A percentile compares a stretch with the other conserved stretches of the same genome.
These are phyloP conservation scores for Alternaria triticimaculans DNA, from an alignment of 2,329 filamentous ascomycete species.

Conservation along the genomic window DNA sequence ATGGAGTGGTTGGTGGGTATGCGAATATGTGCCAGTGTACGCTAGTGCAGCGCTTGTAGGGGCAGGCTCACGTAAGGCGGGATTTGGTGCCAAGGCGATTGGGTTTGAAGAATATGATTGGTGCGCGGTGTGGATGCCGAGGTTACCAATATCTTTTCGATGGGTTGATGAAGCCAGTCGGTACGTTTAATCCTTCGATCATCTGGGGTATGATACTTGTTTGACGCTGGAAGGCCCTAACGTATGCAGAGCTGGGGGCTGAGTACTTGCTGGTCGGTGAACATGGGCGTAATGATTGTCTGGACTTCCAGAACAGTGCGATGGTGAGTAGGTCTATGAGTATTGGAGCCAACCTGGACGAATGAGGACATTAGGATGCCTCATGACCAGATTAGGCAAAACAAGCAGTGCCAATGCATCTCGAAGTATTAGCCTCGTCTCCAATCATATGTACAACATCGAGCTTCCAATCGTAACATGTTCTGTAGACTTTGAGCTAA, in stretches of 20 bases:
- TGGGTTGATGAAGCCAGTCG: not conserved
- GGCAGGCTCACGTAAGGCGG: constrained; percentile 9
- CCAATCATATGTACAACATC: not conserved
- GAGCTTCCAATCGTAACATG: not conserved
- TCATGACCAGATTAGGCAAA: not conserved
- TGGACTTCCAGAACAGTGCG: not conserved
- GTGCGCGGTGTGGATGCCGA: not conserved
- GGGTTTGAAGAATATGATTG: not conserved
- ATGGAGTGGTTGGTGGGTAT: not conserved
- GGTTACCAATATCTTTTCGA: not conserved
- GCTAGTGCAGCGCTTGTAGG: constrained; percentile 1
- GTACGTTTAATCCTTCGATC: not conserved
- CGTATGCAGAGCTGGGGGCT: not conserved
- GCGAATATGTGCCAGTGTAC: not conserved
- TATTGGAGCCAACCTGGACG: not conserved
- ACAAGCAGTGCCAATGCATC: not conserved
- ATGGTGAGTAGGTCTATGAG: not conserved
- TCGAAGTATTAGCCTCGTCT: not conserved
- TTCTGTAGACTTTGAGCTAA: not conserved
- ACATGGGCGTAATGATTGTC: not conserved
- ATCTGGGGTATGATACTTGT: not conserved
- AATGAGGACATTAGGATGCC: not conserved
- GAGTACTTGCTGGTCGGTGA: not conserved
- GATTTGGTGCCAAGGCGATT: not conserved
- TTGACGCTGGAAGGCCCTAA: not conserved